Evolutionary conservation across 2,329 filamentous ascomycete genomes (phyloP).

Genomic region (Cercospora beticola): DNA sequence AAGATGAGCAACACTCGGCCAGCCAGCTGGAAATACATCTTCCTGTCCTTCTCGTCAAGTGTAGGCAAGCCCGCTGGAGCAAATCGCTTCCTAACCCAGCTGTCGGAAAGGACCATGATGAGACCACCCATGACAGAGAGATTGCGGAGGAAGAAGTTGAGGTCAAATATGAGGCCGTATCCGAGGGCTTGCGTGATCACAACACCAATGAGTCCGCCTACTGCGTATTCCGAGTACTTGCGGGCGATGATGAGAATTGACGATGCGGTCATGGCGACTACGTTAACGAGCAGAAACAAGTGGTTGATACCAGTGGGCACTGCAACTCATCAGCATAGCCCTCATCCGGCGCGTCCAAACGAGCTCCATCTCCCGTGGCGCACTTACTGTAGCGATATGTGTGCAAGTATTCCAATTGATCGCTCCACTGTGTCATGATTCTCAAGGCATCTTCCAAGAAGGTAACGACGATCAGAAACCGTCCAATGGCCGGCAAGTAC

Average conservation of each 20-base stretch:
- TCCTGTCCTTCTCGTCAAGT: conserved; percentile 98
- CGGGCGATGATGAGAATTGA: conserved; percentile 85
- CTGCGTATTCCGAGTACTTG: conserved; percentile 90
- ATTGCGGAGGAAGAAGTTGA: conserved; percentile 99
- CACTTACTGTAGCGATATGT: conserved; percentile 88
- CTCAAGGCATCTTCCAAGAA: conserved; percentile 95
- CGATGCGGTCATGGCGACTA: conserved; percentile 72
- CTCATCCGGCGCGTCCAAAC: background rate
- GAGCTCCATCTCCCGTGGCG: background rate
- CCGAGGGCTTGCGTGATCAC: conserved; percentile 92
- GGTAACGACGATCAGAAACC: conserved; percentile 96
- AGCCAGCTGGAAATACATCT: conserved; percentile 99
- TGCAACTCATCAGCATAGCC: conserved; percentile 42
- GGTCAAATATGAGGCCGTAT: conserved; percentile 96
- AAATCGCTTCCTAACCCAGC: conserved; percentile 96
- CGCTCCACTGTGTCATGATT: conserved; percentile 95
- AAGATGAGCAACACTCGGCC: conserved; percentile 95
- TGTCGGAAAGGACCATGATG: conserved; percentile 96
- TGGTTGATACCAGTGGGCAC: conserved; percentile 88
- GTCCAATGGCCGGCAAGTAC: conserved; percentile 93
- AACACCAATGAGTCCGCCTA: conserved; percentile 83
- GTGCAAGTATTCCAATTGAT: conserved; percentile 89
- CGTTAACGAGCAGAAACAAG: conserved; percentile 86
- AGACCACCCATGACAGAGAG: conserved; percentile 95
- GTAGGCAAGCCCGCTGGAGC: conserved; percentile 90